Percentiles rank a stretch among this genome's conserved stretches.
Conservation (phyloP, 2,329 filamentous ascomycete species). For the Ascochyta fabae region DNA sequence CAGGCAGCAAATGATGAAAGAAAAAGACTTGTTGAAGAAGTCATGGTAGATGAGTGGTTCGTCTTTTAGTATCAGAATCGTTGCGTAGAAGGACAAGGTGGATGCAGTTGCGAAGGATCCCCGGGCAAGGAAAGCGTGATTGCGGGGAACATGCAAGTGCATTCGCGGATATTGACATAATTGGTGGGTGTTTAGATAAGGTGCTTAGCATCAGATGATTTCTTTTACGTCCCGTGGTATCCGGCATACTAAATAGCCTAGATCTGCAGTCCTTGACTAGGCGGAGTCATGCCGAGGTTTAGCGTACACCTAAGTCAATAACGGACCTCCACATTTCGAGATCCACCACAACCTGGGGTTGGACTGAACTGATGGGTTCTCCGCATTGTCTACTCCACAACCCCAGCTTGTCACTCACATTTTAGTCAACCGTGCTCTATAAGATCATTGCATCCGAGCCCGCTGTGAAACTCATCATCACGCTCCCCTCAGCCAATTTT, state of each 20-base stretch:
- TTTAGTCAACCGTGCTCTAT: not conserved
- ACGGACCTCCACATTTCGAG: not conserved
- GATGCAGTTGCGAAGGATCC: not conserved
- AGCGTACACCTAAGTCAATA: not conserved
- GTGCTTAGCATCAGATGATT: not conserved
- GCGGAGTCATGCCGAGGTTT: not conserved
- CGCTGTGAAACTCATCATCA: not conserved
- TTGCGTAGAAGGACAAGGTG: not conserved
- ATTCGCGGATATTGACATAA: not conserved
- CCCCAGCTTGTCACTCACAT: not conserved
- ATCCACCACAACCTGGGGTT: not conserved
- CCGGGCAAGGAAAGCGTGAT: not conserved
- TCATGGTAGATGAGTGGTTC: not conserved
- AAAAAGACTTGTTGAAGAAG: not conserved
- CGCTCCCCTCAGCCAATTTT: not conserved
- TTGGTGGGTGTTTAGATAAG: not conserved
- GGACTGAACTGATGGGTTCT: constrained; percentile 3
- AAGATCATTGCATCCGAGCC: constrained; percentile 1
- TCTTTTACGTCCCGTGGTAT: not conserved
- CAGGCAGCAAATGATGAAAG: not conserved
- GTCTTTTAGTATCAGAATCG: not conserved
- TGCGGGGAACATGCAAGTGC: not conserved
- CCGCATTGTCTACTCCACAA: constrained; percentile 4
- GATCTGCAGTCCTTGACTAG: not conserved
- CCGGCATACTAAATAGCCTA: not conserved